Percentiles rank a stretch among this genome's conserved stretches.
These are phyloP conservation scores for Macrophomina phaseolina DNA, from an alignment of 2,329 filamentous ascomycete species.

Conservation along the genomic window DNA sequence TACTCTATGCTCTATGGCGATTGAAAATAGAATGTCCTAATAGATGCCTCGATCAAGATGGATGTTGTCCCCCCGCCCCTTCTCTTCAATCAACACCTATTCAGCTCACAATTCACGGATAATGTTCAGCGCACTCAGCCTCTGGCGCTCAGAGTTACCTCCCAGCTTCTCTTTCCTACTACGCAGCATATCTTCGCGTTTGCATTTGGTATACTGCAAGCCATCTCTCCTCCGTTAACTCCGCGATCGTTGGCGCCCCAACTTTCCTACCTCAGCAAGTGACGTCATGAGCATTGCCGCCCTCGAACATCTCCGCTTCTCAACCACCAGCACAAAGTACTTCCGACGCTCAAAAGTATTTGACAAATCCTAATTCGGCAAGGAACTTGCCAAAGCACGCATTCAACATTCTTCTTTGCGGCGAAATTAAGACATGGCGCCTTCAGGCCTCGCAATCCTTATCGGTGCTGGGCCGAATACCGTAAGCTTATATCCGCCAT, in stretches of 20 bases:
- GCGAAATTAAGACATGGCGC: neutral
- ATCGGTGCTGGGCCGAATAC: conserved; percentile 43
- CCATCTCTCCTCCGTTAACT: neutral
- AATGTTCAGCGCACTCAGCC: too few species aligned
- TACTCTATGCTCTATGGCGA: too few species aligned
- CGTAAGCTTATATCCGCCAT: conserved; percentile 28
- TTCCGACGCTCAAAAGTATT: neutral
- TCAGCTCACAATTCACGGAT: too few species aligned
- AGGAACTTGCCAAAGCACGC: neutral
- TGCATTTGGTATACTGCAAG: too few species aligned
- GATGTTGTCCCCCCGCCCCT: too few species aligned
- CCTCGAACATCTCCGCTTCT: neutral
- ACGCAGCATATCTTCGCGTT: too few species aligned
- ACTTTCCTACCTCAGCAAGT: neutral
- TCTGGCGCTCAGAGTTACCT: too few species aligned
- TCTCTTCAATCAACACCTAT: too few species aligned
- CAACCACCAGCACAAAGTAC: too few species aligned
- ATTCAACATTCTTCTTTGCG: neutral
- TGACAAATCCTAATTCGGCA: neutral
- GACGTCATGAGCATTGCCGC: conserved; percentile 15
- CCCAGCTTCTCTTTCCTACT: too few species aligned
- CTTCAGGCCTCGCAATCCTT: conserved; percentile 38
- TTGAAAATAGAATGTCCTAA: too few species aligned
- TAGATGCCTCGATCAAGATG: too few species aligned
- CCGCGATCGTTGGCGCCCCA: neutral